These are phyloP conservation scores for Isoetes taiwanensis DNA, from an alignment of 75 land plant genomes.

Conservation along the genomic window DNA sequence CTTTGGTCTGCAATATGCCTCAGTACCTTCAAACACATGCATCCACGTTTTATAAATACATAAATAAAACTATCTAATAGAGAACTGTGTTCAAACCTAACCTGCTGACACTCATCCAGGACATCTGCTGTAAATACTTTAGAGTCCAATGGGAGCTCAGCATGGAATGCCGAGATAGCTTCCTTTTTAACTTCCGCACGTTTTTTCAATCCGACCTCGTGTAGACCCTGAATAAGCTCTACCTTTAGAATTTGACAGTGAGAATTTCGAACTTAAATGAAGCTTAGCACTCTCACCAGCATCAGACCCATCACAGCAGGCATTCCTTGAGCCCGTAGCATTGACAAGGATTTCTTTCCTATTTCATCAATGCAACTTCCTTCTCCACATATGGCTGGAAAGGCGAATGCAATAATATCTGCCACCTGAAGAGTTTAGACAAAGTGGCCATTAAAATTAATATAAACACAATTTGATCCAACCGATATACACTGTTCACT, in stretches of 20 bases:
- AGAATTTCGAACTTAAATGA: background rate
- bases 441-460: background rate
- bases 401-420: slow-evolving; percentile 81
- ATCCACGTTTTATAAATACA: background rate
- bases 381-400: slow-evolving; percentile 20
- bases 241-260: background rate
- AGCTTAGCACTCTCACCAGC: slow-evolving; percentile 30
- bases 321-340: slow-evolving; percentile 62
- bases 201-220: slow-evolving; percentile 35
- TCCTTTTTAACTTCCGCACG: slow-evolving; percentile 48
- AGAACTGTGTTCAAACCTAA: slow-evolving; percentile 7
- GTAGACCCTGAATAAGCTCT: slow-evolving; percentile 43
- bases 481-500: background rate
- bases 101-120: slow-evolving; percentile 77
- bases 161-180: slow-evolving; percentile 33
- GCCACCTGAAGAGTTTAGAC: slow-evolving; percentile 45
- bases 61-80: background rate
- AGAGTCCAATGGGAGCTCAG: slow-evolving; percentile 67
- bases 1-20: slow-evolving; percentile 44
- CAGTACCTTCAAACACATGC: slow-evolving; percentile 27
- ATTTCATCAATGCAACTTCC: slow-evolving; percentile 39
- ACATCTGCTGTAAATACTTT: slow-evolving; percentile 53
- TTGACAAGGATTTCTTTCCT: slow-evolving; percentile 62
- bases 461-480: background rate
- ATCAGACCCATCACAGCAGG: slow-evolving; percentile 60